These are phyloP conservation scores for Diaporthe sp. DNA, from an alignment of 2,329 filamentous ascomycete genomes.

Conservation along the genomic window DNA sequence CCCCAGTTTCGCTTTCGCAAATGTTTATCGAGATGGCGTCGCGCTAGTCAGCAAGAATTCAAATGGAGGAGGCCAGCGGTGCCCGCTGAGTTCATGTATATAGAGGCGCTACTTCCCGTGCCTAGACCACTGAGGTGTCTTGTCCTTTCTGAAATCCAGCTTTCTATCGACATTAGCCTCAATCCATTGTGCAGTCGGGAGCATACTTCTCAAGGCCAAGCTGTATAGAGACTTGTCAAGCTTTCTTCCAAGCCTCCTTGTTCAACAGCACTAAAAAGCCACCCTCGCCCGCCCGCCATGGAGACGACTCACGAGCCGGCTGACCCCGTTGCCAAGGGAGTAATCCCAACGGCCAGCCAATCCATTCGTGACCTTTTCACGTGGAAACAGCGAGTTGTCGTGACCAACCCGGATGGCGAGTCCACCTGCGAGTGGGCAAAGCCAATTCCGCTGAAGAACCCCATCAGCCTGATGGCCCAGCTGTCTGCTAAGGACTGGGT, in stretches of 20 bases:
- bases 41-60: slow-evolving; percentile 18
- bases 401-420: slow-evolving; percentile 75
- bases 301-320: slow-evolving; percentile 62
- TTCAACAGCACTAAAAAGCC: slow-evolving; percentile 10
- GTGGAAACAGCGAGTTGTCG: slow-evolving; percentile 80
- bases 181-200: slow-evolving; percentile 20
- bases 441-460: slow-evolving; percentile 77
- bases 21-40: not conserved
- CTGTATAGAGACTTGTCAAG: slow-evolving; percentile 24
- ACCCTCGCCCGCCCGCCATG: slow-evolving; percentile 37
- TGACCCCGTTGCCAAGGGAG: slow-evolving; percentile 76
- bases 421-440: slow-evolving; percentile 75
- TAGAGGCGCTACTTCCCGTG: slow-evolving; percentile 23
- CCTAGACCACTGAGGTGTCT: slow-evolving; percentile 4
- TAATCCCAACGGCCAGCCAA: slow-evolving; percentile 49
- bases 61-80: not conserved
- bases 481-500: slow-evolving; percentile 77
- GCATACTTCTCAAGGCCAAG: slow-evolving; percentile 19
- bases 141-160: slow-evolving; percentile 3
- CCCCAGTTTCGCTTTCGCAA: slow-evolving; percentile 9
- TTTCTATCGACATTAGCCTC: not conserved
- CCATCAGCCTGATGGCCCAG: slow-evolving; percentile 75
- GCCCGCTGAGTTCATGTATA: not conserved
- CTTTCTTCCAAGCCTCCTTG: slow-evolving; percentile 31
- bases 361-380: slow-evolving; percentile 51